Conservation (phyloP, 345 rosid species). For the Bruguiera parviflora region DNA sequence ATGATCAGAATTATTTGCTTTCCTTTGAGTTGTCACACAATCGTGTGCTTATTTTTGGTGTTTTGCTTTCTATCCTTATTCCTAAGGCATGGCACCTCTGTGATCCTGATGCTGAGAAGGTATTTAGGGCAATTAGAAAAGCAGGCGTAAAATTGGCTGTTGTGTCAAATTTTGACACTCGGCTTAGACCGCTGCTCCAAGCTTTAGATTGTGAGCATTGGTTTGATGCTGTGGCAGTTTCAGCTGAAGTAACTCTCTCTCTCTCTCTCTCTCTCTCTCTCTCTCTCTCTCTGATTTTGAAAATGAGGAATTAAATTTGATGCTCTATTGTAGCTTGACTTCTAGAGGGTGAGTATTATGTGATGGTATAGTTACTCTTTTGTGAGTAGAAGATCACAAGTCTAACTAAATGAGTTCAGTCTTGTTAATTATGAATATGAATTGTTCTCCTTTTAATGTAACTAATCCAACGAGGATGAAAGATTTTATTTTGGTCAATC, state of each 20-base stretch:
- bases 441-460: neutral
- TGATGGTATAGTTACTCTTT: no score
- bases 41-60: neutral
- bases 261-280: neutral
- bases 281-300: neutral
- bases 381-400: no score
- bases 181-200: constrained; percentile 73
- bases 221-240: constrained; percentile 96
- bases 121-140: constrained; percentile 68
- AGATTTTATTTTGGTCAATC: neutral
- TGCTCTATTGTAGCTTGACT: no score
- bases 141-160: constrained; percentile 85
- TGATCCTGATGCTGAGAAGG: constrained; percentile 88
- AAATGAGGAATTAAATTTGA: neutral
- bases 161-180: constrained; percentile 95
- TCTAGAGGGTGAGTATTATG: no score
- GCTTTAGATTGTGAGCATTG: constrained; percentile 86
- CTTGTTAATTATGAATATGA: no score
- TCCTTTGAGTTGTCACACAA: neutral
- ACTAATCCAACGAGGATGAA: neutral
- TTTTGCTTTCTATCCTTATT: constrained; percentile 5
- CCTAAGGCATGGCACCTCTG: constrained; percentile 93
- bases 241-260: constrained; percentile 71
- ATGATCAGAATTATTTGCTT: neutral
- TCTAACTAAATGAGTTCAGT: no score